A percentile compares a stretch with the other conserved stretches of the same genome.
Evolutionary conservation across 192 early-diverging fungal genomes (phyloP).

Genomic region (Globomyces pollinis-pini): DNA sequence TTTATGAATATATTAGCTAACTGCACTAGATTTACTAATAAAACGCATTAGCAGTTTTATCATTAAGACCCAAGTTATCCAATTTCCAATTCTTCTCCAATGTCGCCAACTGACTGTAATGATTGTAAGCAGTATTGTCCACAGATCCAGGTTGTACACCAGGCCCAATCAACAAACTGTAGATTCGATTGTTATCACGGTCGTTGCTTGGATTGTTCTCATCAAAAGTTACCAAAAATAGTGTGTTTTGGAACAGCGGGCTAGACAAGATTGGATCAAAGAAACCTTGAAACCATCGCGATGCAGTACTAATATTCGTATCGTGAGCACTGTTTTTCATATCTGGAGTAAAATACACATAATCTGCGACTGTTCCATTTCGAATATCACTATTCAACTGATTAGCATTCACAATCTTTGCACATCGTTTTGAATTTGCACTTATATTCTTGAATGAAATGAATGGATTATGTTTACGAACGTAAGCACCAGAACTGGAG

Average conservation of each 20-base stretch:
- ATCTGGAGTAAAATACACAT: constrained; percentile 54
- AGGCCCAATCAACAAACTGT: constrained; percentile 32
- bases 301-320: constrained; percentile 24
- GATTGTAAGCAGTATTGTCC: constrained; percentile 54
- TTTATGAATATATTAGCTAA: no score
- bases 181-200: constrained; percentile 32
- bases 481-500: constrained; percentile 1
- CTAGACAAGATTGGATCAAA: constrained; percentile 38
- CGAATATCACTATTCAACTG: constrained; percentile 41
- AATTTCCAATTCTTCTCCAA: constrained; percentile 60
- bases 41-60: not conserved
- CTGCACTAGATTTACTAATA: no score
- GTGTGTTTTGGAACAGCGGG: constrained; percentile 31
- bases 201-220: constrained; percentile 12
- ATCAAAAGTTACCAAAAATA: constrained; percentile 35
- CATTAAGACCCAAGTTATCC: constrained; percentile 42
- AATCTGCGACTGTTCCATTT: constrained; percentile 31
- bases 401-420: constrained; percentile 41
- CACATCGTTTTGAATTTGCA: constrained; percentile 32
- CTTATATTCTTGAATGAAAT: constrained; percentile 18
- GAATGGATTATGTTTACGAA: constrained; percentile 27
- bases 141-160: constrained; percentile 13
- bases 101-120: constrained; percentile 55
- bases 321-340: constrained; percentile 39
- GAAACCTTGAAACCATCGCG: constrained; percentile 47